Base-by-base conservation (phyloP, 345 rosid genomes). In the Boechera divaricarpa region DNA sequence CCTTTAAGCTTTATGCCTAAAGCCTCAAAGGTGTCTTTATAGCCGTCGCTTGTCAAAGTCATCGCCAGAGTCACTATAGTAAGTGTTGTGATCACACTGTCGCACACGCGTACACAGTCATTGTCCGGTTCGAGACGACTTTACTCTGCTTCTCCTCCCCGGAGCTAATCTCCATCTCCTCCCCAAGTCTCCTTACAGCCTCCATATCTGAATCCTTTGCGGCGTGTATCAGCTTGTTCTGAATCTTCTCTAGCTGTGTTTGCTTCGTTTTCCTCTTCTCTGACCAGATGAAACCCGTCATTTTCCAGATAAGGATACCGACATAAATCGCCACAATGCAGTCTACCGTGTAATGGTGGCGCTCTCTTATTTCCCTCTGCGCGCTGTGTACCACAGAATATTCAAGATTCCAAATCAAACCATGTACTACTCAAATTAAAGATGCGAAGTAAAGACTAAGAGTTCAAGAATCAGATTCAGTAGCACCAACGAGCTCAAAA, bases 201-300 rank as follows among this genome's bases (percentile, higher is more conserved):
- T 92, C 97, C 82, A 94, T 90, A 82, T 94, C 94, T 0, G 90
- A 87, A 77, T 94, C 97, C 74, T 94, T 94, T 0, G 98, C 94
- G 0, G 98, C 98, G 60, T 88, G 93, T 65, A 90, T 10, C 21
- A 94, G 75, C 61, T 87, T 84, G 63, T 88, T 81, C 56, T 92
- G 92, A 53, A 92, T 86, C 77, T 85, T 86, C 78, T 89, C 91
- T n/a, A 94, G 86, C 66, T 81, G 79, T 4, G 36, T 52, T 33
- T 89, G 83, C 68, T 85, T 80, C 67, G 79, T 81, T 11, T 49
- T 73, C 33, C 76, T 80, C 8, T 73, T 10, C 13, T 65, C 66
- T 44, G 89, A 87, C 98, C 98, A 90, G 38, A 94, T 78, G 79
- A 85, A 89, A 68, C 92, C 92, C 1, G 97, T 94, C 93, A 92